These are phyloP conservation scores for Camellia sinensis DNA, from an alignment of 148 eudicot genomes.

Conservation along the genomic window DNA sequence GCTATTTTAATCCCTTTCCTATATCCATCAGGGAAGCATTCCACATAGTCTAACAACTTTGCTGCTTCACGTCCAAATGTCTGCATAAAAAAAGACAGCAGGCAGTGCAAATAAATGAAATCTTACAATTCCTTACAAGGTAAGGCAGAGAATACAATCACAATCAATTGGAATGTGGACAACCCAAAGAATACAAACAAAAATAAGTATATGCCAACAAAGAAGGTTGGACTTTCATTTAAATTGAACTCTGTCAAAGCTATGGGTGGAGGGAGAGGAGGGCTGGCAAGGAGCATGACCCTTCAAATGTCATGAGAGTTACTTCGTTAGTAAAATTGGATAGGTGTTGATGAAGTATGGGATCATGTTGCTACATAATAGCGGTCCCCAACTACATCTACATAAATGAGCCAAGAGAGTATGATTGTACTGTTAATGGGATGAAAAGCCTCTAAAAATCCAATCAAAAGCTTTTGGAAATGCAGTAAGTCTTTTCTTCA, in stretches of 20 bases:
- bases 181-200: not conserved
- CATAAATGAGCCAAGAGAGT: too few relatives aligned
- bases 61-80: conserved; percentile 93
- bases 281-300: too few relatives aligned
- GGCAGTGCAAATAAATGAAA: not conserved
- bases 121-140: not conserved
- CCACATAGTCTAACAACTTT: conserved; percentile 74
- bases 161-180: not conserved
- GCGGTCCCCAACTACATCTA: too few relatives aligned
- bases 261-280: too few relatives aligned
- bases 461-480: too few relatives aligned
- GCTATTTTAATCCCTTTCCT: conserved; percentile 55
- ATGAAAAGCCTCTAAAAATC: too few relatives aligned
- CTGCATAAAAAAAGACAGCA: conserved; percentile 28
- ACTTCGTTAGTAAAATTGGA: too few relatives aligned
- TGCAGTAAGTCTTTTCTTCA: too few relatives aligned
- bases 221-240: not conserved
- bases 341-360: too few relatives aligned
- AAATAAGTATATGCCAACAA: not conserved
- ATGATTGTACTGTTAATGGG: too few relatives aligned
- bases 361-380: too few relatives aligned
- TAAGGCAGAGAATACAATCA: not conserved
- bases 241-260: not conserved
- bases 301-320: too few relatives aligned
- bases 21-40: conserved; percentile 89